Evolutionary conservation across 2,329 filamentous ascomycete genomes (phyloP), one percentile per base, ranked within the genome.

Genomic region (Alternaria triticimaculans): DNA sequence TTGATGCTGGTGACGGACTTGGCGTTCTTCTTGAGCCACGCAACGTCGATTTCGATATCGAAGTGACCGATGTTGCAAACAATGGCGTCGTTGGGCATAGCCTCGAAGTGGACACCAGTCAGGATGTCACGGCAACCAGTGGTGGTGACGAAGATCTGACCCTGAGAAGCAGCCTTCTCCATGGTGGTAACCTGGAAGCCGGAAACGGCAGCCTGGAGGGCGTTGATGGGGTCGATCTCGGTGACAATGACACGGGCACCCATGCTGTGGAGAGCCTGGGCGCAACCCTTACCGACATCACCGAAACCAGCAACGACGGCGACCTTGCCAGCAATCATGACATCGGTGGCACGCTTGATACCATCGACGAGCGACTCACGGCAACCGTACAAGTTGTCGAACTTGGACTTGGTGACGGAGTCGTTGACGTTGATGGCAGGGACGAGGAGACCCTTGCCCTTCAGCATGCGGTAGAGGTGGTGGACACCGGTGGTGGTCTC

Each of bases 61-160:
- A 99, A 99, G 88, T 99, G 95, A 82, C 95, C 95, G 86, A 99
- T 99, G 89, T 99, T 99, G 94, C 95, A 98, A 77, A 98, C 95
- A 79, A 99, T 98, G 83, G 95, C 94, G 78, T 99, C 95, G 86
- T 98, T 97, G 80, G 86, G 87, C 95, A 99, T 99, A 76, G 84
- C 88, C 87, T 96, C 90, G 83, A 99, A 98, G 90, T 99, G 95
- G 80, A 87, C 85, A 82, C 91, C 93, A 77, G 91, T 90, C 72
- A 99, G 89, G 81, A 99, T 98, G 84, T 99, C 96, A 87, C 95
- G 92, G 93, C 95, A 99, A 79, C 95, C 95, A 71, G 95, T 99
- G 84, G 96, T 98, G 83, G 95, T 99, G 82, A 99, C 95, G 81
- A 97, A 99, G 86, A 99, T 97, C 87, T 99, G 96, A 80, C 93